A percentile compares a stretch with the other conserved stretches of the same genome.
phyloP scores from a whole-genome alignment of 768 basidiomycete species.

The Tulasnella sp. region DNA sequence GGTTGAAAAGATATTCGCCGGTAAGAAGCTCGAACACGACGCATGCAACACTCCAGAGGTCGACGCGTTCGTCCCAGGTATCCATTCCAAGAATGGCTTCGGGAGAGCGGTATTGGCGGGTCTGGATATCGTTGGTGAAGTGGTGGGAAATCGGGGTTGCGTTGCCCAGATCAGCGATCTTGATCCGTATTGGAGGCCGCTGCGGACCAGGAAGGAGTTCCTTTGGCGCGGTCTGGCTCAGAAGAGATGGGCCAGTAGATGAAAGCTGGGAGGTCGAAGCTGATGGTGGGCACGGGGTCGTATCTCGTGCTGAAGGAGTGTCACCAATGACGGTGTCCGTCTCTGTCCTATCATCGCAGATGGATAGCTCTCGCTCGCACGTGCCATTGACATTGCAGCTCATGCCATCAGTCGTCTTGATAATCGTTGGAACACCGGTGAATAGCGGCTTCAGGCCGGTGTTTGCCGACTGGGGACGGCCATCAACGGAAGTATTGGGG shows the following conservation, averaged over 20 bases:
- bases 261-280: constrained; percentile 35
- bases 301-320: constrained; percentile 44
- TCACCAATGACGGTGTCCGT: constrained; percentile 42
- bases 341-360: constrained; percentile 25
- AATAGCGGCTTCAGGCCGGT: constrained; percentile 1
- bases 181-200: constrained; percentile 67
- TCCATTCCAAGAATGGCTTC: constrained; percentile 87
- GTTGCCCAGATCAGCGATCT: constrained; percentile 94
- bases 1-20: constrained; percentile 91
- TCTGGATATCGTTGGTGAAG: constrained; percentile 95
- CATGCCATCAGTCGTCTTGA: constrained; percentile 22
- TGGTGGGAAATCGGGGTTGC: constrained; percentile 89
- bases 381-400: background rate
- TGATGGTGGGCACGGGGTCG: constrained; percentile 39
- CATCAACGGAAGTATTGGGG: constrained; percentile 42
- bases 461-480: constrained; percentile 37
- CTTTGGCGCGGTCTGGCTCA: constrained; percentile 63
- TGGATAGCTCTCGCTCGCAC: constrained; percentile 18
- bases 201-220: constrained; percentile 31
- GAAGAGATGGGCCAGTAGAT: constrained; percentile 55
- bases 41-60: constrained; percentile 92
- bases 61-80: constrained; percentile 84
- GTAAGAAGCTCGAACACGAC: constrained; percentile 90
- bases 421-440: constrained; percentile 16
- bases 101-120: constrained; percentile 93